These are phyloP conservation scores for Stylosanthes scabra DNA, from an alignment of 331 rosid species.

Conservation along the genomic window DNA sequence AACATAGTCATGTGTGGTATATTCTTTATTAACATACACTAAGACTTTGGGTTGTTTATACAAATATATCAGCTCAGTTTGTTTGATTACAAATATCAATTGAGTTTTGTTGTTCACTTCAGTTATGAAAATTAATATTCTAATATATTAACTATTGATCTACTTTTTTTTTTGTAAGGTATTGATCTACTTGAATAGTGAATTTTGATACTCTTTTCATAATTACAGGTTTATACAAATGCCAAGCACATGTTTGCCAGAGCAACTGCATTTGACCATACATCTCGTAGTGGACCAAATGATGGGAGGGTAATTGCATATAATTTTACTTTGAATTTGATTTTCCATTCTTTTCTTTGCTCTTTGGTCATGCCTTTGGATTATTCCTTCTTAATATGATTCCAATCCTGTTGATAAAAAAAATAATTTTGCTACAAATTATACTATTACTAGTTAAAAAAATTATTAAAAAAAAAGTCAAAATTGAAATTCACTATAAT, in stretches of 20 bases:
- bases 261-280: slow-evolving; percentile 56
- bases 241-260: slow-evolving; percentile 69
- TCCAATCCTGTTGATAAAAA: no score
- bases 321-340: slow-evolving; percentile 5
- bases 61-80: slow-evolving; percentile 29
- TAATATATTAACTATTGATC: slow-evolving; percentile 4
- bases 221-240: slow-evolving; percentile 65
- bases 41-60: slow-evolving; percentile 13
- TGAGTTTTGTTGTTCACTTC: slow-evolving; percentile 9
- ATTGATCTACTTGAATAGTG: slow-evolving; percentile 8
- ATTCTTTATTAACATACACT: slow-evolving; percentile 11
- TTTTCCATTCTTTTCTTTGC: not conserved
- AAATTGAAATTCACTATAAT: no score
- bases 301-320: slow-evolving; percentile 62
- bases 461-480: no score
- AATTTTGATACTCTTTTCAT: slow-evolving; percentile 28
- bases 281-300: slow-evolving; percentile 75
- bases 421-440: no score
- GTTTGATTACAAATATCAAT: slow-evolving; percentile 25
- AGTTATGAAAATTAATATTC: not conserved
- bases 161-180: no score
- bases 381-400: not conserved
- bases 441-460: no score
- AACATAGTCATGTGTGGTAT: not conserved
- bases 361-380: slow-evolving; percentile 1